Conservation (phyloP, 805 yeast genomes). For the Candida argentea region DNA sequence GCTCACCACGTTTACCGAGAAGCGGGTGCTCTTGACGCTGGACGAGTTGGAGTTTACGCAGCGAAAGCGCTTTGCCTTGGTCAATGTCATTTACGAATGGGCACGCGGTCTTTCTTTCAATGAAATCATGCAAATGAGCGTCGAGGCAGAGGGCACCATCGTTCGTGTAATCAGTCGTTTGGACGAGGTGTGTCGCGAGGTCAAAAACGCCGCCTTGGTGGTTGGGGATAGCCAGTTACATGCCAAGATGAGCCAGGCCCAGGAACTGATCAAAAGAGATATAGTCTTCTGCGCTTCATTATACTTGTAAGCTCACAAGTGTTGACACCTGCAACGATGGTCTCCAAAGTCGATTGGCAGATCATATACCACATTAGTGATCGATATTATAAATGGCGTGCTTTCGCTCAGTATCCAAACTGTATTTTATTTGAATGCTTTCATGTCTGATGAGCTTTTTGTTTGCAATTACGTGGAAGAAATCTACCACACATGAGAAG, state of each 20-base stretch:
- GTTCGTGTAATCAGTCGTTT: constrained; percentile 90
- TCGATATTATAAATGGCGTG: background rate
- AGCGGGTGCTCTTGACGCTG: constrained; percentile 65
- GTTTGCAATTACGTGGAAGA: no score
- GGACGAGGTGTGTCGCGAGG: constrained; percentile 93
- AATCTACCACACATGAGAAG: no score
- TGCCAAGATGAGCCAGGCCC: constrained; percentile 83
- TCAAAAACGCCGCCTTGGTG: constrained; percentile 84
- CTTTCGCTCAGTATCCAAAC: background rate
- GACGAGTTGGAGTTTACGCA: constrained; percentile 84
- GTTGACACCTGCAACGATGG: no score
- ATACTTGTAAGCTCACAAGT: constrained; percentile 60
- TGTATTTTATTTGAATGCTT: no score
- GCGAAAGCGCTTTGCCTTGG: constrained; percentile 76
- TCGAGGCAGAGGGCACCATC: constrained; percentile 92
- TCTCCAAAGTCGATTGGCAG: background rate
- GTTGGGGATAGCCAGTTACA: constrained; percentile 90
- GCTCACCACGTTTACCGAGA: constrained; percentile 48
- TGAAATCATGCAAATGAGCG: constrained; percentile 81
- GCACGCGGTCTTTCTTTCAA: constrained; percentile 88
- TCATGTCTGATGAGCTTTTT: no score
- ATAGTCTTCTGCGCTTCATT: constrained; percentile 95
- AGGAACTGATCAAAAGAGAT: constrained; percentile 90
- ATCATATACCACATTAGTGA: background rate
- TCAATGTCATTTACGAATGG: constrained; percentile 97